These are phyloP conservation scores for Annulohypoxylon moriforme DNA, from an alignment of 495 filamentous ascomycete genomes.

Conservation along the genomic window DNA sequence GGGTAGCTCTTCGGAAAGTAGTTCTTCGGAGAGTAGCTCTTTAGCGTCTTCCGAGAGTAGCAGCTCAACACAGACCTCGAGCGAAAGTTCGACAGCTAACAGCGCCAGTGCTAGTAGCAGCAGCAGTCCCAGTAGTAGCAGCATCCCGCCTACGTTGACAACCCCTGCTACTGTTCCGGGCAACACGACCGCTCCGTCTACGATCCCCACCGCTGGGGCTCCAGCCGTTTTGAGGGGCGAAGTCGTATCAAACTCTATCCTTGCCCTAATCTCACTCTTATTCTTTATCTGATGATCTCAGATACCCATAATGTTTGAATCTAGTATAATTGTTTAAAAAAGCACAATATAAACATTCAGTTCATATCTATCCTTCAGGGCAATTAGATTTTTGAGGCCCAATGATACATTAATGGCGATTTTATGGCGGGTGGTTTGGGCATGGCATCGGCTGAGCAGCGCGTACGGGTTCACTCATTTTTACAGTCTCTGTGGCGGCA, in stretches of 20 bases:
- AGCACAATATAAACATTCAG: constrained; percentile 18
- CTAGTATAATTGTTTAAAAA: constrained; percentile 5
- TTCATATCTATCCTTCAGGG: constrained; percentile 37
- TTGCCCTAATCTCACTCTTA: constrained; percentile 26
- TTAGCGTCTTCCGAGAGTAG: constrained; percentile 7
- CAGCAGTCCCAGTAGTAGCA: constrained; percentile 19
- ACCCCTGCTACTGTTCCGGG: constrained; percentile 25
- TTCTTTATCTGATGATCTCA: constrained; percentile 28
- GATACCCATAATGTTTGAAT: constrained; percentile 26
- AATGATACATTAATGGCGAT: constrained; percentile 16
- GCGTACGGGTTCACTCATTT: constrained; percentile 19
- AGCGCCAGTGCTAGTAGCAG: background rate
- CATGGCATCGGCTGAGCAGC: constrained; percentile 6
- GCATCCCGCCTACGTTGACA: constrained; percentile 17
- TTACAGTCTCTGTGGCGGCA: constrained; percentile 9
- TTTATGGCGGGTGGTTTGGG: constrained; percentile 10
- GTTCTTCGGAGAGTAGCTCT: constrained; percentile 13
- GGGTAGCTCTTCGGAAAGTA: constrained; percentile 17
- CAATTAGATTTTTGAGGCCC: constrained; percentile 16
- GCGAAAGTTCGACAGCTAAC: constrained; percentile 16
- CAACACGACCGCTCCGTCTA: constrained; percentile 20
- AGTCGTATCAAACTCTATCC: constrained; percentile 7
- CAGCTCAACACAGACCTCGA: constrained; percentile 6
- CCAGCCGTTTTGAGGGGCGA: constrained; percentile 4
- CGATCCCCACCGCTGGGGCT: constrained; percentile 32